Evolutionary conservation across 2,329 filamentous ascomycete species (phyloP), one percentile per base, ranked within the genome.

Genomic region (Elsinoe fawcettii): DNA sequence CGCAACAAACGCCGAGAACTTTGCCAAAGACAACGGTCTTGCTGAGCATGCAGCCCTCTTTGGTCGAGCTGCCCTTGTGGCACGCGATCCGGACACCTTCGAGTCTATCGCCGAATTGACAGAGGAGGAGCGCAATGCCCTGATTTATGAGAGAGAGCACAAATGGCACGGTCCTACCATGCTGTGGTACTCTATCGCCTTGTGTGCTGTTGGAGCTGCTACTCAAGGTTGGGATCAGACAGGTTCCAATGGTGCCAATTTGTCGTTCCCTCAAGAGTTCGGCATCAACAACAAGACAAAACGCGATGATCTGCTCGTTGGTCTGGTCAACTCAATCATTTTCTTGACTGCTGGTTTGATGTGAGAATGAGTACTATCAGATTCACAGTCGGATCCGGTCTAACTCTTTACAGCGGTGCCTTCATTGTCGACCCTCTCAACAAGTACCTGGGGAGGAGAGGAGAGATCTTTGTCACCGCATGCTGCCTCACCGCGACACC

Each of bases 111-210:
- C 80, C 53, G 79, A 81, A 9, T 77, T 91, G 1, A 72, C 76
- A 56, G 77, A 84, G 14, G 73, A 75, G 0, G 85, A 87, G 66
- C 80, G 83, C 58, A 72, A 77, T 18, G 76, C 75, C 11, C 75
- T 92, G 16, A 74, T 74, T 39, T 74, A 83, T 58, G 86, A 89
- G 68, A 74, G 79, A 32, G 73, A 80, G 23, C 84, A 88, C 75
- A 85, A 83, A 65, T 88, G 86, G 82, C 77, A 79, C 59, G 77
- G 85, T 34, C 83, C 85, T 0, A 74, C 65, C 63, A 77, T 79
- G 54, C 74, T 89, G 9, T 85, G 83, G 71, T 76, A 85, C 61
- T 87, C 85, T 36, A 85, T 88, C 62, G 73, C 79, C 8, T 80
- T 82, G 8, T 69, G 66, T 59, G 64, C 66, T 32, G 59, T 67